Base-by-base conservation (phyloP, 305 asterid species). In the Fraxinus baroniana region DNA sequence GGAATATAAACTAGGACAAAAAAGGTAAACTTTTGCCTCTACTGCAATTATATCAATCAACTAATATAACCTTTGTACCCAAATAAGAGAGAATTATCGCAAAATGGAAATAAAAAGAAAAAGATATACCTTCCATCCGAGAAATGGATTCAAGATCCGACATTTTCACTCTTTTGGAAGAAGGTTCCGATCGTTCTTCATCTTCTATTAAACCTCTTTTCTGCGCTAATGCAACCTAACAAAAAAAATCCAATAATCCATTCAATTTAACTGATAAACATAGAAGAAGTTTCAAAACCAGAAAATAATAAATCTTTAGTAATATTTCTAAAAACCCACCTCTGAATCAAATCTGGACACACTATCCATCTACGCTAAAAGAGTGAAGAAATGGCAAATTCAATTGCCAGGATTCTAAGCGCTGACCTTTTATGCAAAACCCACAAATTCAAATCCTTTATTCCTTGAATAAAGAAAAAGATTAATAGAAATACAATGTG, bases 141-240 rank as follows among this genome's bases (percentile, higher is more conserved):
- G 92, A 78, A 70, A 91, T 91, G 2, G 97, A 90, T 79, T 86
- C 91, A 84, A 94, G 96, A 86, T 88, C 92, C 80, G 92, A 87
- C 90, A 86, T 87, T 92, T 92, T 93, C 84, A 84, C 88, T 81
- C 91, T 91, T 83, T 89, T 91, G 6, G 85, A 84, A 62, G 86
- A 82, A 52, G 74, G 80, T 46, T 88, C 93, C 7, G 86, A 78
- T 37, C 87, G 86, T 84, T 87, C 97, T 80, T 87, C 97, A 77
- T 81, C 80, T 44, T 87, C 94, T 6, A 66, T 60, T 20, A 85
- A 36, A 17, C 80, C 81, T 89, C 98, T 89, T 83, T 91, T 93
- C 85, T 89, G 86, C 55, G 90, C 93, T 87, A 79, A 84, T 86
- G 85, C 80, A 66, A 77, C 83, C 92, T 87, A 87, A 30, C 37